Evolutionary conservation across 495 filamentous ascomycete genomes (phyloP).

Genomic region (Sporormia fimetaria): DNA sequence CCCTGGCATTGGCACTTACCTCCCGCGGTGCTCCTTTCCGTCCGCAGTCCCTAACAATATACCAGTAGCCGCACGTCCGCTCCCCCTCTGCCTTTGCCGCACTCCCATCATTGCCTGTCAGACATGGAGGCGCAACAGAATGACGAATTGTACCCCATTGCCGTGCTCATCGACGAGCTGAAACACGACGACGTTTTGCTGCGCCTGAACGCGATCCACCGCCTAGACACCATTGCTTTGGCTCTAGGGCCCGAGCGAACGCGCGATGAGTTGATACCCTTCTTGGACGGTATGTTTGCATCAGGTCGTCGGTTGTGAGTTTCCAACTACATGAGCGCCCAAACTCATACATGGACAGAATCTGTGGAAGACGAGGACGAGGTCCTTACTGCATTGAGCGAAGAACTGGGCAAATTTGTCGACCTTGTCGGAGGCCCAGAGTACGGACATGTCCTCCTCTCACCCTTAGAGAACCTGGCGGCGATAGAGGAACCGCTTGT

Average conservation of each 20-base stretch:
- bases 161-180: constrained; percentile 96
- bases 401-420: constrained; percentile 90
- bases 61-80: too few relatives aligned
- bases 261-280: constrained; percentile 94
- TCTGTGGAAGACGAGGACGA: constrained; percentile 98
- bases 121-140: constrained; percentile 65
- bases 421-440: constrained; percentile 95
- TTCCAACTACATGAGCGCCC: neutral
- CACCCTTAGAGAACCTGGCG: constrained; percentile 92
- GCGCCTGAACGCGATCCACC: constrained; percentile 94
- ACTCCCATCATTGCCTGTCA: too few relatives aligned
- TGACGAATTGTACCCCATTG: constrained; percentile 98
- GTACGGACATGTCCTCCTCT: constrained; percentile 89
- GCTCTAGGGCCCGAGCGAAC: constrained; percentile 91
- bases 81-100: too few relatives aligned
- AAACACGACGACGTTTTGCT: constrained; percentile 99
- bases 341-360: constrained; percentile 43
- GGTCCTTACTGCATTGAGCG: constrained; percentile 90
- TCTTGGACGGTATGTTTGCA: constrained; percentile 71
- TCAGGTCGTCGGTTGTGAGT: too few relatives aligned
- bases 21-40: too few relatives aligned
- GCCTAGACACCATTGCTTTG: constrained; percentile 93
- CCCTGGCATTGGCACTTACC: constrained; percentile 11
- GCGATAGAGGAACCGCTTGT: constrained; percentile 97
- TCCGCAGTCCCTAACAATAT: too few relatives aligned